Evolutionary conservation across 108 stramenopile genomes (phyloP).

Genomic region (Nitzschia sp.): DNA sequence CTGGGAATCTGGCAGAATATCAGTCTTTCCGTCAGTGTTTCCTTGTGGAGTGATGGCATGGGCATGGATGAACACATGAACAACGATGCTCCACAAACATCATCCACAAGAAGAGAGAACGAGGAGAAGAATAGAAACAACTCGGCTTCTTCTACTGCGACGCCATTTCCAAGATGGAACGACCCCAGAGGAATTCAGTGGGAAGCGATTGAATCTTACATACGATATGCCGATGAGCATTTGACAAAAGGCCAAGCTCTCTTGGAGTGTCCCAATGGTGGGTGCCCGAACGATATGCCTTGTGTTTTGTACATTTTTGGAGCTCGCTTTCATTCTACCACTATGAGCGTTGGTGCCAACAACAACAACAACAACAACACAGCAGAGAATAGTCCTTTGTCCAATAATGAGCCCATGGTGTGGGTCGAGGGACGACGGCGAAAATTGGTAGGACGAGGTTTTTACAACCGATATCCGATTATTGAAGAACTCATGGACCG

Average conservation of each 20-base stretch:
- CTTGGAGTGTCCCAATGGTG: neutral
- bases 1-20: no score
- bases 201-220: neutral
- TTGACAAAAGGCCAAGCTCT: neutral
- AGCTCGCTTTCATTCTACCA: neutral
- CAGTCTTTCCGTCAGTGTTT: no score
- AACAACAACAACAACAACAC: neutral
- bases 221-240: neutral
- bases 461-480: conserved; percentile 1
- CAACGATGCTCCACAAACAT: no score
- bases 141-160: neutral
- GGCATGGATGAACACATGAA: no score
- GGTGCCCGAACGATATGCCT: neutral
- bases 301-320: neutral
- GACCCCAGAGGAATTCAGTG: neutral
- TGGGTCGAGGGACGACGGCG: conserved; percentile 8
- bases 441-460: neutral
- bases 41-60: no score
- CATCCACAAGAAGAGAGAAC: no score
- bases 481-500: neutral
- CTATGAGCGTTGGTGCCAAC: neutral
- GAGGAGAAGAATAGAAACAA: no score
- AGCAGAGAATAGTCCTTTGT: neutral
- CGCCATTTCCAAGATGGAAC: conserved; percentile 1
- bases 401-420: neutral